Evolutionary conservation across 73 alveolate genomes (phyloP).

Genomic region (Paramecium caudatum): DNA sequence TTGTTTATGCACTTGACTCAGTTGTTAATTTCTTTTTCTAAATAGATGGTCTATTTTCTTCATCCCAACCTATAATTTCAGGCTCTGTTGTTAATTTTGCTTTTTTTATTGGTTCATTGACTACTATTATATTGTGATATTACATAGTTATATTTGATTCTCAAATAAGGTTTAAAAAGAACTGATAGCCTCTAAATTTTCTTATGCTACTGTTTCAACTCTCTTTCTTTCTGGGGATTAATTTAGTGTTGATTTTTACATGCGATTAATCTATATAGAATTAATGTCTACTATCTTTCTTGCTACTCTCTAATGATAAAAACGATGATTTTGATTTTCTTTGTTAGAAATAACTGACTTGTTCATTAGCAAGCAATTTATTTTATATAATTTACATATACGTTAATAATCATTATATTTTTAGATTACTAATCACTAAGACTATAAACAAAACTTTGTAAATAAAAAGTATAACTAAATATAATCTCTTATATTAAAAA

Average conservation of each 20-base stretch:
- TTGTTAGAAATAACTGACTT: conserved; percentile 30
- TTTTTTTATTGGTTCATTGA: too few relatives aligned
- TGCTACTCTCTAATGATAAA: neutral
- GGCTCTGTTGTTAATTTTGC: neutral
- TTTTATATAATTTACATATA: neutral
- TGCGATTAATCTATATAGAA: neutral
- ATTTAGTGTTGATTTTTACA: conserved; percentile 10
- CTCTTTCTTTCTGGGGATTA: neutral
- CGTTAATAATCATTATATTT: too few relatives aligned
- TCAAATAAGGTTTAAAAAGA: conserved; percentile 11
- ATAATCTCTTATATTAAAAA: too few relatives aligned
- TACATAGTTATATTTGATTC: too few relatives aligned
- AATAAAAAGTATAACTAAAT: too few relatives aligned
- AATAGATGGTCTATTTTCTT: neutral
- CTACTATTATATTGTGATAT: too few relatives aligned
- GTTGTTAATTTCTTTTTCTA: neutral
- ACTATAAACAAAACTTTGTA: too few relatives aligned
- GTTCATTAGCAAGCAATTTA: conserved; percentile 24
- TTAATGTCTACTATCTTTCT: conserved; percentile 29
- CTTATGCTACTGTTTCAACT: conserved; percentile 25
- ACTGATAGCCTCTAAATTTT: conserved; percentile 32
- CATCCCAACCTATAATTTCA: conserved; percentile 39
- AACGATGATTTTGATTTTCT: conserved; percentile 35
- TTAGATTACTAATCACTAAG: too few relatives aligned
- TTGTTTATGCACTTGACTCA: neutral